These are phyloP conservation scores for Xylaria sp. DNA, from an alignment of 2,329 filamentous ascomycete genomes.

Conservation along the genomic window DNA sequence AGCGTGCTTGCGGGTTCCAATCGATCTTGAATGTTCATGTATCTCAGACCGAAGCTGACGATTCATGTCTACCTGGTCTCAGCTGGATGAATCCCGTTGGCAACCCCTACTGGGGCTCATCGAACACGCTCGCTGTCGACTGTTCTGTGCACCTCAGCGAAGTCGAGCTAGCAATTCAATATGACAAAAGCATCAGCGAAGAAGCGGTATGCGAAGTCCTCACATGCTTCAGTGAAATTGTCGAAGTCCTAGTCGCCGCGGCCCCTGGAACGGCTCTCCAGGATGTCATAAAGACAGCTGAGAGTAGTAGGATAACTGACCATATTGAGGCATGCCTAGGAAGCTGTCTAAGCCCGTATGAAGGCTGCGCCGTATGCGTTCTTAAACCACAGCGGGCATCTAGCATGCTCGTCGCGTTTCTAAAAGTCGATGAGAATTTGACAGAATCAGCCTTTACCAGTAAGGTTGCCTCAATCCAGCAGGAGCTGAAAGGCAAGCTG, in stretches of 20 bases:
- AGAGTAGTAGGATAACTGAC: neutral
- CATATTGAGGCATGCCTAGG: neutral
- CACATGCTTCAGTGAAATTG: neutral
- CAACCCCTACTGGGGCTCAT: neutral
- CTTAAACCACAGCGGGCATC: neutral
- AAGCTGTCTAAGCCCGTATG: neutral
- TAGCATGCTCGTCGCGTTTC: neutral
- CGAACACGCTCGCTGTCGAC: neutral
- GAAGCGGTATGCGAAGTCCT: neutral
- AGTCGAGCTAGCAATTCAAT: neutral
- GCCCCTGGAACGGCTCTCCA: neutral
- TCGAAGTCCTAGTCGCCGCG: neutral
- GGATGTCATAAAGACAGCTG: neutral
- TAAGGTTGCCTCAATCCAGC: neutral
- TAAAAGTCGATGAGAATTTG: neutral
- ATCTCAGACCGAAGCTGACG: neutral
- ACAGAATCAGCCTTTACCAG: neutral
- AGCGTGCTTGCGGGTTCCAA: conserved; percentile 1
- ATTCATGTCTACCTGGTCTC: neutral
- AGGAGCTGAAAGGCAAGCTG: neutral
- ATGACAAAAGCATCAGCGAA: neutral
- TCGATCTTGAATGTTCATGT: neutral
- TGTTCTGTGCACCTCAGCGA: neutral
- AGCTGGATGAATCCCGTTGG: neutral
- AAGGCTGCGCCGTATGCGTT: neutral